phyloP scores from a whole-genome alignment of 2,329 filamentous ascomycete genomes.

The Pseudocercospora fuligena region DNA sequence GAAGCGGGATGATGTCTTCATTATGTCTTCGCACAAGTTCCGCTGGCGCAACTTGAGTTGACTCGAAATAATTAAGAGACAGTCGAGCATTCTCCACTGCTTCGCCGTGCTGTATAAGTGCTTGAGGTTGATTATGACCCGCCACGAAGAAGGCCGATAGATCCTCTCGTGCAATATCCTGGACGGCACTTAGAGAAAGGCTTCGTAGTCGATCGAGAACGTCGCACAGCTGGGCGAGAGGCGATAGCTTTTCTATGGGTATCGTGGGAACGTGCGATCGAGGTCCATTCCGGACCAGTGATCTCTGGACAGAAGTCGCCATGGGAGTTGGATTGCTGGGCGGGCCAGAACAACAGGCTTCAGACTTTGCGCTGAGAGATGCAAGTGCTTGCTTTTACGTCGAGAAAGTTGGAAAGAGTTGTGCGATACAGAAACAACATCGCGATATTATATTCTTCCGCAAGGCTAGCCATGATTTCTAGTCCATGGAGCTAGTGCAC shows the following conservation, averaged over 20 bases:
- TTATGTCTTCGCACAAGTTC: neutral
- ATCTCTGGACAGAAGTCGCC: too few species aligned
- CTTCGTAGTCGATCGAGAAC: neutral
- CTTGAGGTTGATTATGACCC: neutral
- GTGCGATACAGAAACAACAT: neutral
- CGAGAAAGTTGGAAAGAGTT: too few species aligned
- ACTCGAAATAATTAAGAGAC: neutral
- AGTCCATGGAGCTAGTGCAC: too few species aligned
- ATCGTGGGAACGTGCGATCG: neutral
- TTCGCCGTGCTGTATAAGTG: neutral
- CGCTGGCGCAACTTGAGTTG: neutral
- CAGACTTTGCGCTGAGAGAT: too few species aligned
- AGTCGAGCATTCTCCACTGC: neutral
- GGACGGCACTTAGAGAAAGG: neutral
- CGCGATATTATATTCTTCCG: neutral
- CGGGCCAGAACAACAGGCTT: too few species aligned
- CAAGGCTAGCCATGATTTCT: neutral
- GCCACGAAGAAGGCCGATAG: neutral
- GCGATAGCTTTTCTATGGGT: neutral
- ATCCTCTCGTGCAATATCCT: neutral
- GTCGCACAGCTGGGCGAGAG: neutral
- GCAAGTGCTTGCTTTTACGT: too few species aligned
- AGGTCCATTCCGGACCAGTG: too few species aligned
- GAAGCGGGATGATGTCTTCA: neutral
- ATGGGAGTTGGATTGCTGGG: too few species aligned